These are phyloP conservation scores for Leucoagaricus sp. DNA, from an alignment of 1,284 basidiomycete genomes.

Conservation along the genomic window DNA sequence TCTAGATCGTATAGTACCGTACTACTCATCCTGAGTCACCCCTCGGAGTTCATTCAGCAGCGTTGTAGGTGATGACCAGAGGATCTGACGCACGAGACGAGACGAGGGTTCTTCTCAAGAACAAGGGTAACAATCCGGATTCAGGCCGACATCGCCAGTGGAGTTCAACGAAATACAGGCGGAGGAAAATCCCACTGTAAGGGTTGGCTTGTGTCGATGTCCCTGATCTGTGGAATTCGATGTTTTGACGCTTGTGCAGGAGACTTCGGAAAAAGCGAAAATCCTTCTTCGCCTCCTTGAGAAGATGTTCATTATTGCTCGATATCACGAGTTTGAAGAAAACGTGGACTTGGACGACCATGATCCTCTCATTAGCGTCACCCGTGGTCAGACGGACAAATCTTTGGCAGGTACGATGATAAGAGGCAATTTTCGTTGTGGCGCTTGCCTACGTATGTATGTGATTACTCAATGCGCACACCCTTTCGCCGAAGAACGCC, in stretches of 20 bases:
- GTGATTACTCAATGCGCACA: background rate
- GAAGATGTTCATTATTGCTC: background rate
- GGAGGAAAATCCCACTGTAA: background rate
- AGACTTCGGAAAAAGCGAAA: background rate
- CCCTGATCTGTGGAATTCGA: background rate
- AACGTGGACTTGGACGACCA: background rate
- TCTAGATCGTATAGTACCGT: no score
- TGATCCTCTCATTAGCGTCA: background rate
- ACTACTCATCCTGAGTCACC: background rate
- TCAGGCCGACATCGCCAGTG: background rate
- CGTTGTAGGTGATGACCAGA: background rate
- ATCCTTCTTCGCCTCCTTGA: background rate
- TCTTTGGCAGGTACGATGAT: background rate
- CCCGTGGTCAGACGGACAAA: background rate
- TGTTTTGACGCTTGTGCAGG: background rate
- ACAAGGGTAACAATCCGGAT: background rate
- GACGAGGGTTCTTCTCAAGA: background rate
- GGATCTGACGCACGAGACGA: background rate
- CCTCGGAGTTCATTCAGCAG: no score
- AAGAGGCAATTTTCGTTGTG: background rate
- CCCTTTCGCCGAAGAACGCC: slow-evolving; percentile 5
- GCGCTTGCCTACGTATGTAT: background rate
- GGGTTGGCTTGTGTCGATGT: background rate
- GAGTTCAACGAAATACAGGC: background rate
- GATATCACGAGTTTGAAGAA: background rate